A percentile compares a stretch with the other conserved stretches of the same genome.
These are phyloP conservation scores for Dacryopinax primogenitus DNA, from an alignment of 768 basidiomycete species.

Conservation along the genomic window DNA sequence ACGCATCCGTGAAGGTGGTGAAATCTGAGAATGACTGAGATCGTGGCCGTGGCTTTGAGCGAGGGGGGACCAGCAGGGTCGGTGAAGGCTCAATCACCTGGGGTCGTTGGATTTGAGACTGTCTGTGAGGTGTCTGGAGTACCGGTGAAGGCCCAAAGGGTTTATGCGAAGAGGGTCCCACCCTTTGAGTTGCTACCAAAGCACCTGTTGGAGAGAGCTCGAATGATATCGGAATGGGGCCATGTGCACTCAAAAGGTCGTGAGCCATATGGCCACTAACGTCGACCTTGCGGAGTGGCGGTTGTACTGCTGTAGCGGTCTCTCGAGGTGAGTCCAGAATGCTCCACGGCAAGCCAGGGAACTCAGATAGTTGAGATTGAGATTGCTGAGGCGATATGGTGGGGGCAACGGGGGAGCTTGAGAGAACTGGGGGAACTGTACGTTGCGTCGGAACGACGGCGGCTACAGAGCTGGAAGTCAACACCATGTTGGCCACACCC, in stretches of 20 bases:
- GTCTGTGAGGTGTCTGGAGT: background rate
- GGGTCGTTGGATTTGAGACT: background rate
- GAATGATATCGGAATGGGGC: slow-evolving; percentile 16
- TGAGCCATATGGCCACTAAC: background rate
- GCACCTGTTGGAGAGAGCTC: background rate
- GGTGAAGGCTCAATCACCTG: background rate
- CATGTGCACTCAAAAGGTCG: slow-evolving; percentile 12
- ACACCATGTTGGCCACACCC: background rate
- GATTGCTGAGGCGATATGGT: background rate
- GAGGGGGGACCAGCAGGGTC: background rate
- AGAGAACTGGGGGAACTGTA: background rate
- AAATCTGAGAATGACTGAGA: slow-evolving; percentile 71
- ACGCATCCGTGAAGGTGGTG: background rate
- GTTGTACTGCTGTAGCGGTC: too few species aligned
- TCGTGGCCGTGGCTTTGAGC: slow-evolving; percentile 39
- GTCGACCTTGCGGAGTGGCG: background rate
- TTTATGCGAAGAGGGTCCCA: background rate
- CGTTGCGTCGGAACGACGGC: background rate
- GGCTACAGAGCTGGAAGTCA: background rate
- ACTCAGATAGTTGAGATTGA: background rate
- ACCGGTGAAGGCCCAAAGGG: background rate
- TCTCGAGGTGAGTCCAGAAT: background rate
- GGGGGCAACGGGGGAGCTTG: background rate
- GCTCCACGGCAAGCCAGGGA: background rate
- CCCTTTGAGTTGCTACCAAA: background rate